Conservation (phyloP, 257 asterid genomes). For the Gardenia jasminoides region DNA sequence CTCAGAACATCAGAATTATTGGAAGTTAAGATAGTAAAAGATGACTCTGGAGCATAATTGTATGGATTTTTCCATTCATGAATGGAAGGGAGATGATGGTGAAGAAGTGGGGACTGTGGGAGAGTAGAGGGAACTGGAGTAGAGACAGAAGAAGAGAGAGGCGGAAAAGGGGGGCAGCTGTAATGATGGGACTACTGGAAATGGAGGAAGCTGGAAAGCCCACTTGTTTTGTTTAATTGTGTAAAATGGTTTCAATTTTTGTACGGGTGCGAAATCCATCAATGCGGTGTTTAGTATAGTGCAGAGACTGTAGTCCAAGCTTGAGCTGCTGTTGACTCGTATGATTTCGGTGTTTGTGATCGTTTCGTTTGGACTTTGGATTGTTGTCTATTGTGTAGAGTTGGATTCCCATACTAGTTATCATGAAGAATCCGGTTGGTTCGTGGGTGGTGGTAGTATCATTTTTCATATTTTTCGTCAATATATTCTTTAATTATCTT, state of each 20-base stretch:
- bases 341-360: neutral
- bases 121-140: slow-evolving; percentile 3
- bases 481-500: too few species aligned
- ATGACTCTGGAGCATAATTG: slow-evolving; percentile 11
- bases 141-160: slow-evolving; percentile 6
- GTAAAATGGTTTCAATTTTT: neutral
- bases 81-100: slow-evolving; percentile 21
- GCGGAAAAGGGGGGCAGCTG: slow-evolving; percentile 33
- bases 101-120: slow-evolving; percentile 20
- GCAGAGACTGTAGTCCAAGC: neutral
- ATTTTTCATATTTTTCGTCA: too few species aligned
- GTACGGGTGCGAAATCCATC: neutral
- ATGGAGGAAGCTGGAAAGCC: slow-evolving; percentile 30
- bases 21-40: slow-evolving; percentile 14
- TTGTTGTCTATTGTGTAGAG: neutral
- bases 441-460: neutral
- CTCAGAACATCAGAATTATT: slow-evolving; percentile 18
- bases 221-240: slow-evolving; percentile 17
- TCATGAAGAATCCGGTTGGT: neutral
- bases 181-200: slow-evolving; percentile 52
- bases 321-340: neutral
- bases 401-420: neutral
- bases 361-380: neutral
- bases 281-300: neutral
- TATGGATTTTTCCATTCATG: neutral